Evolutionary conservation across 768 basidiomycete genomes (phyloP), one percentile per base, ranked within the genome.

Genomic region (Boletus reticuloceps): DNA sequence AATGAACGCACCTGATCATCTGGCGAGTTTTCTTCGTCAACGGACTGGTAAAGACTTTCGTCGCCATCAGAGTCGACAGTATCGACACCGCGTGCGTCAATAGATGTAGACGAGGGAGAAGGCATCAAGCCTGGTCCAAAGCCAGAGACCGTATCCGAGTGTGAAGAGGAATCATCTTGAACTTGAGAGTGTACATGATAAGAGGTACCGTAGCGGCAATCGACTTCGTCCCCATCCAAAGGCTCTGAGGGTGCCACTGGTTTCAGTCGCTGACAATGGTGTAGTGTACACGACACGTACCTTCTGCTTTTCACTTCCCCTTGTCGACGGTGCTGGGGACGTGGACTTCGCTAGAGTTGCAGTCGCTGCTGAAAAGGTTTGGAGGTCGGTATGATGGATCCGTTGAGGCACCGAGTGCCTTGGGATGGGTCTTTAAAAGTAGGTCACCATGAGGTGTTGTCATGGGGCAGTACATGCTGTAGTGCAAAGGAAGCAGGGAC

Each of bases 241-340:
- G 57, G 54, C 3, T 59, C 63, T 66, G 19, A 51, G 34, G 17
- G 20, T 5, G 17, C n/a, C 41, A 13, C 16, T 5, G 2, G n/a
- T 7, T 2, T 59, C 20, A 47, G 36, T 16, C 5, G 13, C 19
- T 6, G 17, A n/a, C 2, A 13, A 5, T 6, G 29, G n/a, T 2
- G 22, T 22, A 22, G 0, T n/a, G 6, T 1, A 11, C n/a, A 22
- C 8, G 22, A 42, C 17, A 43, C 52, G 27, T 13, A 61, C 64
- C 64, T 31, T 61, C 50, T 0, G 58, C 64, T 40, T 56, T 65
- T 51, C 14, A 47, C 40, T 65, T 63, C 6, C 64, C 65, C 37
- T 65, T 65, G 45, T 65, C 64, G 17, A 50, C 10, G 22, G 20
- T 54, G 10, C 19, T 48, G 14, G 65, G 36, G 57, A 44, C 11